Base-by-base conservation (phyloP, 305 asterid genomes). In the Solanum hybrid region DNA sequence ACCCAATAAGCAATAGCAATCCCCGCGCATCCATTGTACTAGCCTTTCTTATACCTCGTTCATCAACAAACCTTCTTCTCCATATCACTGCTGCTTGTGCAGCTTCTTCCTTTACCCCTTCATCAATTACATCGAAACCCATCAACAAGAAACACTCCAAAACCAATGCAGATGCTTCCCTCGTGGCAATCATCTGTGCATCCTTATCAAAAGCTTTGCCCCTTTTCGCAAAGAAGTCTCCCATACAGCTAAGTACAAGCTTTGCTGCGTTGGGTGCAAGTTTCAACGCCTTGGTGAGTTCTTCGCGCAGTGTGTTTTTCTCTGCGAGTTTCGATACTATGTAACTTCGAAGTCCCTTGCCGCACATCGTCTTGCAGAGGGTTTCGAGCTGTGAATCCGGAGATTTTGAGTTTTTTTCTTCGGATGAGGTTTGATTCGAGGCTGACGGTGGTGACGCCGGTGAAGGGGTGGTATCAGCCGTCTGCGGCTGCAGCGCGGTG, bases 211-310 rank as follows among this genome's bases (percentile, higher is more conserved):
- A 94, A 9, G 97, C 96, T 93, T 90, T 94, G 36, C 94, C 93
- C 75, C 98, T 96, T 95, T 95, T 98, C 92, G 95, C 88, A 86
- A 88, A 97, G 93, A 97, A 96, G 90, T 95, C 95, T 79, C 99
- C 98, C 42, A 91, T 71, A 80, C 95, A 93, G 17, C 93, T 98
- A 17, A 97, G 93, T 45, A 95, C 98, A 69, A 97, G 92, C 78
- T 92, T 93, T 3, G 95, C 93, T 38, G 98, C 94, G 17, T 92
- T 90, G 12, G 92, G 91, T 10, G 98, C 95, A 73, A 90, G 92
- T 78, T 86, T 87, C 94, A 97, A 88, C 12, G 98, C 98, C 85
- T 89, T 91, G 0, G 99, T 94, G 17, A 96, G 95, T 87, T 95
- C 95, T 88, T 93, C 93, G 11, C 96, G 96, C 75, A 97, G 94